phyloP scores from a whole-genome alignment of 176 grass and related monocot genomes.

The Coix lacrymajobi region DNA sequence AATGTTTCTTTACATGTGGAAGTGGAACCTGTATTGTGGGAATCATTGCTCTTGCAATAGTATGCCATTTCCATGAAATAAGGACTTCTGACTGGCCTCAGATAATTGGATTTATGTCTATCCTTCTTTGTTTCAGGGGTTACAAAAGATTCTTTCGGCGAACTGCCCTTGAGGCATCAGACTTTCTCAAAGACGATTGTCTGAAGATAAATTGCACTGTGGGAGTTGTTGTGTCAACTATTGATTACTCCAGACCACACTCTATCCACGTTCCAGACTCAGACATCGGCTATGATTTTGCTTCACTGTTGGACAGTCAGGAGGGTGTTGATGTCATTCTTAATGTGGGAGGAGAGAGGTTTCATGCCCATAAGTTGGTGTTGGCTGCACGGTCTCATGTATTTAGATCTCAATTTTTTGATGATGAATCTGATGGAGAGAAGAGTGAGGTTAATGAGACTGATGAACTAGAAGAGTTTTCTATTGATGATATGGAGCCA shows the following conservation, averaged over 20 bases:
- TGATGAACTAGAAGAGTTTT: conserved; percentile 43
- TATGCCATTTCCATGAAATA: background rate
- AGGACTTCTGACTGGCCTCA: background rate
- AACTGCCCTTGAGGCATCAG: conserved; percentile 75
- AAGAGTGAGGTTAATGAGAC: conserved; percentile 24
- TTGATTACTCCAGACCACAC: conserved; percentile 64
- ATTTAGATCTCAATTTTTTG: conserved; percentile 61
- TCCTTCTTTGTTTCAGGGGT: conserved; percentile 57
- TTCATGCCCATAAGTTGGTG: conserved; percentile 88
- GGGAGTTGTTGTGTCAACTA: conserved; percentile 80
- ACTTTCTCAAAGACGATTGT: conserved; percentile 91
- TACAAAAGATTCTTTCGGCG: conserved; percentile 89
- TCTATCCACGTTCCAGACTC: conserved; percentile 75
- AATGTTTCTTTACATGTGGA: background rate
- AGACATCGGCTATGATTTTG: conserved; percentile 86
- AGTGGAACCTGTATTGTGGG: background rate
- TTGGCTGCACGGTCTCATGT: conserved; percentile 71
- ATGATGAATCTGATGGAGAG: conserved; percentile 38
- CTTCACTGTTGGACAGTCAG: conserved; percentile 66
- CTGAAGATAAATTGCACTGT: conserved; percentile 98
- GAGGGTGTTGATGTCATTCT: conserved; percentile 86
- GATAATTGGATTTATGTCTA: conserved; percentile 1
- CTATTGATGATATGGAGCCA: conserved; percentile 76
- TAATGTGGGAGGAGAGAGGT: conserved; percentile 71
- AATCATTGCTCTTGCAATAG: background rate